Conservation (phyloP, 306 rosid species). For the Sesbania bispinosa region DNA sequence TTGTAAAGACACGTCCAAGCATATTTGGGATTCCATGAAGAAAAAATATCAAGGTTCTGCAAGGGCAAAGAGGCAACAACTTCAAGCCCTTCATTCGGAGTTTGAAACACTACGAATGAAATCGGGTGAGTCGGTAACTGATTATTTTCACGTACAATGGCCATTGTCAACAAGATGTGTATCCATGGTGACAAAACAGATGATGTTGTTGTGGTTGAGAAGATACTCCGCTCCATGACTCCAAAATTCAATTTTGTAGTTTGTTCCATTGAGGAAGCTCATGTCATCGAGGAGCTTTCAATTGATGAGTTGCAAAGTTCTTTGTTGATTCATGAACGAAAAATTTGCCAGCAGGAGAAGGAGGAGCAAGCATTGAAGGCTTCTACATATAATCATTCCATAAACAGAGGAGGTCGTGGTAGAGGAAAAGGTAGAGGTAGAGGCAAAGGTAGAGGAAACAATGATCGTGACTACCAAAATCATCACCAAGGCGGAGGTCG, state of each 20-base stretch:
- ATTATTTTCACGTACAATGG: neutral
- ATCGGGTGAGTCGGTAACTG: neutral
- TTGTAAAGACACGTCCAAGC: neutral
- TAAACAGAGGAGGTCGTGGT: neutral
- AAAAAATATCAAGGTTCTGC: neutral
- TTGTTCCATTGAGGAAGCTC: neutral
- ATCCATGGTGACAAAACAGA: neutral
- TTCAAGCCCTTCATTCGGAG: neutral
- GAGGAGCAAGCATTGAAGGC: neutral
- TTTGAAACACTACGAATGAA: neutral
- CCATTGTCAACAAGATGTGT: neutral
- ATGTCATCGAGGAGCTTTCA: neutral
- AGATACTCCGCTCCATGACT: neutral
- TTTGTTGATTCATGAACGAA: neutral
- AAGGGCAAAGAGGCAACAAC: neutral
- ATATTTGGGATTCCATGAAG: neutral
- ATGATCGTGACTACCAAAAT: neutral
- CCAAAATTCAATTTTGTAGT: constrained; percentile 13
- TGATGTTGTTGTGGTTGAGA: neutral
- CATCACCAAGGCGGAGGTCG: neutral
- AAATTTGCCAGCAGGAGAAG: neutral
- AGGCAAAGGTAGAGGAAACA: neutral
- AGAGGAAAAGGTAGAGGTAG: neutral
- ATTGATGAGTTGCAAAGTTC: constrained; percentile 1
- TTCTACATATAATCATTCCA: neutral